Evolutionary conservation across 2,329 filamentous ascomycete genomes (phyloP).

Genomic region (Trematosphaeria pertusa): DNA sequence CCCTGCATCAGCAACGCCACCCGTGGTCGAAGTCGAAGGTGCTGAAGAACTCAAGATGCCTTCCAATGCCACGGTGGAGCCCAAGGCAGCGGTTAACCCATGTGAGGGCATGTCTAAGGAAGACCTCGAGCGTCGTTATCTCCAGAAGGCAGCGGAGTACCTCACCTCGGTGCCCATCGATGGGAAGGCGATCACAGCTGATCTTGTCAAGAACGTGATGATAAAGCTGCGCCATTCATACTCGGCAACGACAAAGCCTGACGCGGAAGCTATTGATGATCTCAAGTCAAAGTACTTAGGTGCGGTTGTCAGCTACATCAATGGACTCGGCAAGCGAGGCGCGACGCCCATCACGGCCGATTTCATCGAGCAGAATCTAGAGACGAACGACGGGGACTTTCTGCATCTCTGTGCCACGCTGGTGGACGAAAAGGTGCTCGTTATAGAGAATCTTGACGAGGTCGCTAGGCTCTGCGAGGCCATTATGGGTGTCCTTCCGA

Average conservation of each 20-base stretch:
- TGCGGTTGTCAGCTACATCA: slow-evolving; percentile 29
- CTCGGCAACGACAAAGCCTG: slow-evolving; percentile 6
- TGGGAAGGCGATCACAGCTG: background rate
- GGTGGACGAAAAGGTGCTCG: slow-evolving; percentile 24
- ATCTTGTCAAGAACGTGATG: slow-evolving; percentile 19
- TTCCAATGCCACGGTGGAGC: background rate
- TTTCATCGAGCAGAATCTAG: slow-evolving; percentile 21
- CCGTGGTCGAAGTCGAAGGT: background rate
- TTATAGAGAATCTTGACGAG: slow-evolving; percentile 28
- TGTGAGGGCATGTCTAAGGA: background rate
- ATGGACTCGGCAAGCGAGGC: slow-evolving; percentile 20
- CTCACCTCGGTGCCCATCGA: slow-evolving; percentile 58
- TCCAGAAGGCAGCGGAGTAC: slow-evolving; percentile 30
- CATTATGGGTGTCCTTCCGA: slow-evolving; percentile 24
- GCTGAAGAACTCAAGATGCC: background rate
- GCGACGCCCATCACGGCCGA: slow-evolving; percentile 13
- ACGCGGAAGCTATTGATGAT: slow-evolving; percentile 13
- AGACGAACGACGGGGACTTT: slow-evolving; percentile 27
- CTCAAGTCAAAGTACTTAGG: slow-evolving; percentile 26
- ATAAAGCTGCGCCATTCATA: slow-evolving; percentile 26
- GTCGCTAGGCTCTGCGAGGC: slow-evolving; percentile 30
- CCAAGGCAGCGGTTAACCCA: background rate
- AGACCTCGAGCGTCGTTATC: background rate
- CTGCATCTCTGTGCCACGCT: slow-evolving; percentile 30
- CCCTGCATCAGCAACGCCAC: background rate